Conservation (phyloP, 768 basidiomycete genomes). For the Rhodotorula paludigena region DNA sequence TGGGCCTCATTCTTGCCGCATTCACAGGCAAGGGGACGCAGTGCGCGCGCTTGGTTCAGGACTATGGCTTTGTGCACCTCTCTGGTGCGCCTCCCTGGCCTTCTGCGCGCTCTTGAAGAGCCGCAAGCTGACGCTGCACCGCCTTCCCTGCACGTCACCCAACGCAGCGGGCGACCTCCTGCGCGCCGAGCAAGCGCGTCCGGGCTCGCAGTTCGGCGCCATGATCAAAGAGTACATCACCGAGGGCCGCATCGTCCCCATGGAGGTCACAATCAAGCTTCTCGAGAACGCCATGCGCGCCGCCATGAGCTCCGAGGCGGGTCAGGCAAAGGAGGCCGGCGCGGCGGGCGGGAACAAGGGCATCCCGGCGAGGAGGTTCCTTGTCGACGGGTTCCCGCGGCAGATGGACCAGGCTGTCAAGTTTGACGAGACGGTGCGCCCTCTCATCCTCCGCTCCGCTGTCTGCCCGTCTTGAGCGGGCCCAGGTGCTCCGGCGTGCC, state of each 20-base stretch:
- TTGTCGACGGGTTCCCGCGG: constrained; percentile 94
- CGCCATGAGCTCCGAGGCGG: constrained; percentile 47
- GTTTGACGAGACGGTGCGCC: constrained; percentile 75
- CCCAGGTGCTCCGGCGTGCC: neutral
- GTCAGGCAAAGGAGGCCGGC: constrained; percentile 58
- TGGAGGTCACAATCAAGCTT: constrained; percentile 93
- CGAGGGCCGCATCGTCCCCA: constrained; percentile 90
- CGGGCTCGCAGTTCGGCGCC: constrained; percentile 58
- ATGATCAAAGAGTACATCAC: constrained; percentile 82
- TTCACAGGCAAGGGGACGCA: constrained; percentile 88
- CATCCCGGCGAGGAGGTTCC: constrained; percentile 63
- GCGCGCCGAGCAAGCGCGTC: constrained; percentile 81
- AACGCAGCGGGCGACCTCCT: constrained; percentile 86
- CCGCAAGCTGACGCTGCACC: neutral
- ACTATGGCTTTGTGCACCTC: constrained; percentile 84
- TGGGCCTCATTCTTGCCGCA: neutral
- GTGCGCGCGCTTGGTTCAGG: constrained; percentile 73
- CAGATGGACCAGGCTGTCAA: constrained; percentile 96
- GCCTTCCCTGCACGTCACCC: neutral
- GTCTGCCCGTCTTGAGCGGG: neutral
- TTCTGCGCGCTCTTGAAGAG: constrained; percentile 5
- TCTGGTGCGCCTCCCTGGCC: constrained; percentile 60
- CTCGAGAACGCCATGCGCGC: constrained; percentile 83
- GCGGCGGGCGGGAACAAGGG: constrained; percentile 36
- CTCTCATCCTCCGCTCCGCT: neutral